These are phyloP conservation scores for Sindora glabra DNA, from an alignment of 306 rosid species.

Conservation along the genomic window DNA sequence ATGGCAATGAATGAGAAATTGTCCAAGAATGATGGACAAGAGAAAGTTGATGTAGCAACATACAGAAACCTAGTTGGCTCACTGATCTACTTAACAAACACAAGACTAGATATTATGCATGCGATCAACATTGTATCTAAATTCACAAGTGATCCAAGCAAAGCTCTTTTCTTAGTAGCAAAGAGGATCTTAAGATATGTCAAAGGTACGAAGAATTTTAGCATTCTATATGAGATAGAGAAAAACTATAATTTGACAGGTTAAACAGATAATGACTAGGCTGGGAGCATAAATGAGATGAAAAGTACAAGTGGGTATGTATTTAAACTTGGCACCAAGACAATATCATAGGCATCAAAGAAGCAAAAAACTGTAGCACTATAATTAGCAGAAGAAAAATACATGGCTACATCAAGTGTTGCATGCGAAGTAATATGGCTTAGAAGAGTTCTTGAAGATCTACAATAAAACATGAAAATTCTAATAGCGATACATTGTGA, in stretches of 20 bases:
- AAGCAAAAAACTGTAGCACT: not conserved
- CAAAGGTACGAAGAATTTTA: not conserved
- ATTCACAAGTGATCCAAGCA: not conserved
- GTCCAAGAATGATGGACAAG: not conserved
- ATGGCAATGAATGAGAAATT: not conserved
- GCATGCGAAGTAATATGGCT: not conserved
- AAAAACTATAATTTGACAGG: not conserved
- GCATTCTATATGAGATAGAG: not conserved
- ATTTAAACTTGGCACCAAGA: not conserved
- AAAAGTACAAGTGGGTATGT: not conserved
- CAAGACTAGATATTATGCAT: no score
- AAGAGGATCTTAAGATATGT: not conserved
- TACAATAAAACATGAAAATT: not conserved
- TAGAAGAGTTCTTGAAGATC: not conserved
- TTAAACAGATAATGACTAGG: not conserved
- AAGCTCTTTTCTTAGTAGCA: not conserved
- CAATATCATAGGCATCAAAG: not conserved
- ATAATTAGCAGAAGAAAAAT: not conserved
- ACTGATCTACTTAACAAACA: not conserved
- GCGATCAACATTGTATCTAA: not conserved
- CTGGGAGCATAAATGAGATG: not conserved
- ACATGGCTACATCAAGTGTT: not conserved
- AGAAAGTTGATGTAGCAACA: not conserved
- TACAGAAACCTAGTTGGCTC: not conserved
- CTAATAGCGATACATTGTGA: not conserved